phyloP scores from a whole-genome alignment of 2,329 filamentous ascomycete species.

The Lizonia empirigonia region DNA sequence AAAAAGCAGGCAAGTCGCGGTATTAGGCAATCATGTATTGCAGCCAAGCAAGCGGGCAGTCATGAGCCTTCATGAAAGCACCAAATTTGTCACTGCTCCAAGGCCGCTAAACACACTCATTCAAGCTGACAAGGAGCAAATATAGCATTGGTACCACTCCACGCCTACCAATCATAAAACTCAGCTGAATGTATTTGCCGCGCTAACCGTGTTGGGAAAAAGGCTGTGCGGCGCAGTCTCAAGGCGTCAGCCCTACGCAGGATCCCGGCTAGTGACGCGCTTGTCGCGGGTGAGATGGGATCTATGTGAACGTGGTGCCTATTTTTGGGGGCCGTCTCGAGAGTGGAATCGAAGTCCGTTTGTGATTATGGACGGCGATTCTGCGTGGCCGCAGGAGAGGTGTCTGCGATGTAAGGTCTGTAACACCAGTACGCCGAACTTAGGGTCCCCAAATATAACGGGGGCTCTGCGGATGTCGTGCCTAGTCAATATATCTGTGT shows the following conservation, averaged over 20 bases:
- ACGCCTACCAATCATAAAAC: not conserved
- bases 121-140: conserved; percentile 14
- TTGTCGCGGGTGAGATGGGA: conserved; percentile 34
- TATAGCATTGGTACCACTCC: conserved; percentile 13
- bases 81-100: not conserved
- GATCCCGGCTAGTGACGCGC: conserved; percentile 21
- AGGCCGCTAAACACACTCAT: conserved; percentile 8
- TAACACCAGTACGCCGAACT: not conserved
- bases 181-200: not conserved
- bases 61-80: not conserved
- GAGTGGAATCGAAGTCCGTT: conserved; percentile 1
- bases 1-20: too few species aligned
- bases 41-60: not conserved
- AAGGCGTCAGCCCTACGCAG: conserved; percentile 35
- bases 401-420: conserved; percentile 2
- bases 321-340: conserved; percentile 33
- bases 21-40: too few species aligned
- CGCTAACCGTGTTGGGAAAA: conserved; percentile 18
- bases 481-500: conserved; percentile 2
- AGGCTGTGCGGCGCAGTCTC: conserved; percentile 27
- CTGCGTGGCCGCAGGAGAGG: conserved; percentile 11
- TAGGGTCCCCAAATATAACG: conserved; percentile 8
- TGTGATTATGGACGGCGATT: conserved; percentile 1
- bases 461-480: not conserved
- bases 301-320: conserved; percentile 19